A percentile compares a stretch with the other conserved stretches of the same genome.
Conservation (phyloP, 2,329 filamentous ascomycete species). For the Hypoxylon sp. region DNA sequence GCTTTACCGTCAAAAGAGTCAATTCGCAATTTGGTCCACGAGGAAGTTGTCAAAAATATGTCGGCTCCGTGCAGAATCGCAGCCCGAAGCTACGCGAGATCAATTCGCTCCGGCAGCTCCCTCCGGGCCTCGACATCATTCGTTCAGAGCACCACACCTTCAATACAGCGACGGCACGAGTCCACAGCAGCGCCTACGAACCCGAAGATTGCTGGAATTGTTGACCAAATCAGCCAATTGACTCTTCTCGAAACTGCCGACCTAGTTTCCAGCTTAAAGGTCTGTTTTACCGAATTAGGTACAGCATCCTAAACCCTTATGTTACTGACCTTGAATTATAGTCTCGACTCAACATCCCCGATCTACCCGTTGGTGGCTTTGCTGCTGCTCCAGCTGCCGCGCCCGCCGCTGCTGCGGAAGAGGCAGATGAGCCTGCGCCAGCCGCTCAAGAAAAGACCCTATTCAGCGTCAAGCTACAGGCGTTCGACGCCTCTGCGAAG, state of each 20-base stretch:
- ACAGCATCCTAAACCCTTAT: constrained; percentile 9
- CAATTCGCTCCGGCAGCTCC: constrained; percentile 67
- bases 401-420: constrained; percentile 77
- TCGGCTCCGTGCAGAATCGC: constrained; percentile 74
- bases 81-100: constrained; percentile 75
- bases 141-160: constrained; percentile 64
- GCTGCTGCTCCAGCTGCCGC: constrained; percentile 76
- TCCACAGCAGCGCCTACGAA: constrained; percentile 83
- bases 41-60: constrained; percentile 63
- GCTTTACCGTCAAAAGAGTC: constrained; percentile 37
- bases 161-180: constrained; percentile 82
- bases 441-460: constrained; percentile 95
- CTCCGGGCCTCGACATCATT: constrained; percentile 63
- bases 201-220: constrained; percentile 94
- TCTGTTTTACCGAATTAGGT: constrained; percentile 58
- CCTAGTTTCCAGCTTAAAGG: constrained; percentile 94
- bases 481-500: constrained; percentile 90
- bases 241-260: constrained; percentile 98
- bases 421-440: constrained; percentile 89
- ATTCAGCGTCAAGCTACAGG: constrained; percentile 94
- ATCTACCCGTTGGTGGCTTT: constrained; percentile 95
- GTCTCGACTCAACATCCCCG: constrained; percentile 96
- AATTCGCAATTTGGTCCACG: constrained; percentile 42
- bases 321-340: constrained; percentile 58
- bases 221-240: constrained; percentile 99